Evolutionary conservation across 1,284 basidiomycete genomes (phyloP), one percentile per base, ranked within the genome.

Genomic region (Exobasidium rhododendri): DNA sequence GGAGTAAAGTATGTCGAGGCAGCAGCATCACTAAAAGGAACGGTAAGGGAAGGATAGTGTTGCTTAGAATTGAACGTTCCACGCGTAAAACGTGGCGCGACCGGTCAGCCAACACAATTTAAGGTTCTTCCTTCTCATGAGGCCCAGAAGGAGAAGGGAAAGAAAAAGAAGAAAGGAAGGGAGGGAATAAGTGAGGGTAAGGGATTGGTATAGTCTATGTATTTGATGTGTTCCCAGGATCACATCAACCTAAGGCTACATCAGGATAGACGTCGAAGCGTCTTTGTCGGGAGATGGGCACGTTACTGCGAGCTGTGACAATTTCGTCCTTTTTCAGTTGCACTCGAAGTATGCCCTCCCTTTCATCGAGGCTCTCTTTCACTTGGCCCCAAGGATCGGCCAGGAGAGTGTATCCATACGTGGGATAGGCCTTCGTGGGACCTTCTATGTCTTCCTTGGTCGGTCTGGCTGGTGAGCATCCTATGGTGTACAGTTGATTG

Each of bases 401-500:
- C 22, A 78, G 56, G 30, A 65, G 77, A 28, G 65, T 67, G 50
- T 77, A 75, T 2, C 77, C 77, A 73, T 74, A 79, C 4, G 77
- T 70, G 0, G 76, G 77, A 51, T 79, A 79, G 4, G 73, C 73
- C 29, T 69, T 68, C 17, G 64, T 73, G 2, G 70, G 71, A 13
- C 47, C 47, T 22, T 67, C 65, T 26, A 71, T 56, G 1, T 69
- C 71, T 30, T 56, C 89, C 14, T 83, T 86, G 61, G 89, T 80
- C 69, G 96, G 90, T 40, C 94, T 86, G 0, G 96, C 93, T 31
- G 94, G 93, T 66, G 93, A 97, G 81, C 93, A 97, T 89, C 78
- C 80, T 1, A 82, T 60, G 4, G 81, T 73, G 63, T 79, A 82
- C 60, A 68, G 70, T 52, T 82, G 81, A 4, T 80, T 82, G 43